Evolutionary conservation across 1,139 yeast genomes (phyloP).

Genomic region (Yamadazyma siamensis): DNA sequence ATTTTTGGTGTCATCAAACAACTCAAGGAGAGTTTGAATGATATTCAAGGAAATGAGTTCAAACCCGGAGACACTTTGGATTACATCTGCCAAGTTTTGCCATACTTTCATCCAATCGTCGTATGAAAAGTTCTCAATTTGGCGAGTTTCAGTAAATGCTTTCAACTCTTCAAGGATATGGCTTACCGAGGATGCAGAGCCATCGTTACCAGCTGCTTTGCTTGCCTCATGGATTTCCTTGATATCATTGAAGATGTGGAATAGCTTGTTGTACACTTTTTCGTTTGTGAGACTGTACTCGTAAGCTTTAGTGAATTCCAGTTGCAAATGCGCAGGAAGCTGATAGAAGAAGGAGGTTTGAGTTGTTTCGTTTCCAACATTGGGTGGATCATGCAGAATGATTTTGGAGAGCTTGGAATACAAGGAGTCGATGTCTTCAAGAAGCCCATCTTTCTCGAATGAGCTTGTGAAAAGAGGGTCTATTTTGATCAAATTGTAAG

Average conservation of each 20-base stretch:
- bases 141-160: slow-evolving; percentile 11
- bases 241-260: slow-evolving; percentile 18
- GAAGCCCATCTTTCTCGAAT: slow-evolving; percentile 72
- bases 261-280: slow-evolving; percentile 18
- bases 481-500: slow-evolving; percentile 10
- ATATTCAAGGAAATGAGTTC: slow-evolving; percentile 73
- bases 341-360: too few species aligned
- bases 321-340: too few species aligned
- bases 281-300: slow-evolving; percentile 20
- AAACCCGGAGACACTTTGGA: slow-evolving; percentile 57
- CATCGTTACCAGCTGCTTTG: slow-evolving; percentile 13
- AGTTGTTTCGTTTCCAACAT: too few species aligned
- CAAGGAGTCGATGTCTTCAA: slow-evolving; percentile 46
- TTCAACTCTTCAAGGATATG: slow-evolving; percentile 17
- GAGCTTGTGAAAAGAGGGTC: slow-evolving; percentile 29
- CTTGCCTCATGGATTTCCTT: slow-evolving; percentile 16
- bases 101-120: slow-evolving; percentile 48
- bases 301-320: slow-evolving; percentile 33
- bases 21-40: slow-evolving; percentile 41
- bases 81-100: slow-evolving; percentile 36
- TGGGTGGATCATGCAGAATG: too few species aligned
- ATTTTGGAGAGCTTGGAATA: slow-evolving; percentile 26
- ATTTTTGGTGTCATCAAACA: too few species aligned
- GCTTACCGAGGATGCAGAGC: slow-evolving; percentile 17
- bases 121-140: slow-evolving; percentile 15